phyloP scores from a whole-genome alignment of 495 filamentous ascomycete species.

The Talaromyces thailandensis region DNA sequence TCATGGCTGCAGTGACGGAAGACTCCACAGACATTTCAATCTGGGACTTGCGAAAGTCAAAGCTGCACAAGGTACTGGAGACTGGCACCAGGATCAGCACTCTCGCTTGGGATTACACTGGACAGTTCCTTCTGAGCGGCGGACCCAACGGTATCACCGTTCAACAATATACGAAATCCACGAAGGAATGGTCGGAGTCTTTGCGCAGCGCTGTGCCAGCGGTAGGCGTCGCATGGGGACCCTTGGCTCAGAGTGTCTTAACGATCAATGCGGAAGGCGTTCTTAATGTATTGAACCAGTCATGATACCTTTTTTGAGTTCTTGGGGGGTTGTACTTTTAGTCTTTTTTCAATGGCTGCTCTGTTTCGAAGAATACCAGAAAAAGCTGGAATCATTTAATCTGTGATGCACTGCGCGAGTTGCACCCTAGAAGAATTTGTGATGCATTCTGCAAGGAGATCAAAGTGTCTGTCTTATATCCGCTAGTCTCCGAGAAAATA shows the following conservation, averaged over 20 bases:
- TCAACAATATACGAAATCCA: constrained; percentile 73
- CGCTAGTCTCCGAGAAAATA: background rate
- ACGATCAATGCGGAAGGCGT: constrained; percentile 65
- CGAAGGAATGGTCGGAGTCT: constrained; percentile 84
- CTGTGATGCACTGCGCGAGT: background rate
- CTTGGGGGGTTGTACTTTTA: constrained; percentile 18
- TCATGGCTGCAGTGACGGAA: constrained; percentile 71
- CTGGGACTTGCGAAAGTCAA: constrained; percentile 83
- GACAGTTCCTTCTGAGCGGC: constrained; percentile 79
- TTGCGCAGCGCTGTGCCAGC: constrained; percentile 66
- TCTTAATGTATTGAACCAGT: constrained; percentile 52
- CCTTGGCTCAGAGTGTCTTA: constrained; percentile 63
- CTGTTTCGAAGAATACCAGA: background rate
- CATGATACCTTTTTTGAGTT: constrained; percentile 25
- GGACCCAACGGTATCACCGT: constrained; percentile 77
- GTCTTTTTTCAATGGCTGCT: constrained; percentile 9
- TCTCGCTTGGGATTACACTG: constrained; percentile 87
- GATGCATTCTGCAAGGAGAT: background rate
- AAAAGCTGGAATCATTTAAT: background rate
- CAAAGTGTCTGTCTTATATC: background rate
- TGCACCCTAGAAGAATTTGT: background rate
- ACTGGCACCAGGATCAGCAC: constrained; percentile 64
- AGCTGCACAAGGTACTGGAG: constrained; percentile 69
- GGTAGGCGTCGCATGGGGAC: constrained; percentile 68
- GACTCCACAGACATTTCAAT: constrained; percentile 69